These are phyloP conservation scores for Peronospora belbahrii DNA, from an alignment of 352 stramenopile genomes.

Conservation along the genomic window DNA sequence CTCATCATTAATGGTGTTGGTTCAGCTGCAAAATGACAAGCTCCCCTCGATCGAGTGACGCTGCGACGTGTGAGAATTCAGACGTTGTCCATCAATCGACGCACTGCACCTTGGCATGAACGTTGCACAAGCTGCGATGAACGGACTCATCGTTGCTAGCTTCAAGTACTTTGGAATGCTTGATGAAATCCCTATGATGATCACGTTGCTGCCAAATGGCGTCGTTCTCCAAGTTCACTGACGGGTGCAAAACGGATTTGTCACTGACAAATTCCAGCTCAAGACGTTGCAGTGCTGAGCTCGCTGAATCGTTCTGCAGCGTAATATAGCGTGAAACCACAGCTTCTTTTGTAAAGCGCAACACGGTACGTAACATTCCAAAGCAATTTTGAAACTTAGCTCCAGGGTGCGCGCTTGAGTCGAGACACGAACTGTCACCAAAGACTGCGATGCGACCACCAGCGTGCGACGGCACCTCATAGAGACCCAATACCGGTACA, in stretches of 20 bases:
- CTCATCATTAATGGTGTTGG: slow-evolving; percentile 7
- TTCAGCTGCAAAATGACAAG: slow-evolving; percentile 7
- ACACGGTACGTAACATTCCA: slow-evolving; percentile 43
- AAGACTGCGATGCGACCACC: slow-evolving; percentile 70
- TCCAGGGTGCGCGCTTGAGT: slow-evolving; percentile 42
- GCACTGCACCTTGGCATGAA: slow-evolving; percentile 51
- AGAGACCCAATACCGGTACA: slow-evolving; percentile 58
- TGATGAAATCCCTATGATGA: slow-evolving; percentile 20
- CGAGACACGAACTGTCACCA: slow-evolving; percentile 65
- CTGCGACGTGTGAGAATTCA: slow-evolving; percentile 27
- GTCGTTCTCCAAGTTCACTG: slow-evolving; percentile 10
- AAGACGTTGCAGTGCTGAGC: slow-evolving; percentile 21
- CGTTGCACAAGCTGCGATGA: slow-evolving; percentile 60
- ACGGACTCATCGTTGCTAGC: slow-evolving; percentile 29
- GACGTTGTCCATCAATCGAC: slow-evolving; percentile 20
- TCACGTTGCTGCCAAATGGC: slow-evolving; percentile 14
- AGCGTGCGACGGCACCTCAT: slow-evolving; percentile 47
- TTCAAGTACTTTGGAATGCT: slow-evolving; percentile 59
- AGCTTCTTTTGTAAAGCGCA: slow-evolving; percentile 54
- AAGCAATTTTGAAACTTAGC: slow-evolving; percentile 52
- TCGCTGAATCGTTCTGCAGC: slow-evolving; percentile 10
- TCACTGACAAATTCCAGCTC: slow-evolving; percentile 30
- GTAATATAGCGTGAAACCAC: slow-evolving; percentile 10
- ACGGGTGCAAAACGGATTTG: slow-evolving; percentile 10
- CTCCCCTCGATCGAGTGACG: slow-evolving; percentile 16